Conservation (phyloP, 768 basidiomycete genomes). For the Amanita pallidorosea region DNA sequence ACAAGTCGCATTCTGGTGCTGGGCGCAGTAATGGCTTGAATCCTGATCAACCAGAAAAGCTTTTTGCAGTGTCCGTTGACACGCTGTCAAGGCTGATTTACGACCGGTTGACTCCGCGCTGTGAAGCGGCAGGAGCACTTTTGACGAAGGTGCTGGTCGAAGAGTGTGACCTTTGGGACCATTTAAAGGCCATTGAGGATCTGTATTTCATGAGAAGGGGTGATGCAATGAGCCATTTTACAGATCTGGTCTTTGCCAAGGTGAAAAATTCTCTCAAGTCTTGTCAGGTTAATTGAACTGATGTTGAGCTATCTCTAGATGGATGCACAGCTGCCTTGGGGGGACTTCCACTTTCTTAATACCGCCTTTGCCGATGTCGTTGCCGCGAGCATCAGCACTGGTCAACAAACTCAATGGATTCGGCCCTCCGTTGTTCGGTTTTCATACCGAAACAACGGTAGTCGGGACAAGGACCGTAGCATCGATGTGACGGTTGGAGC, state of each 20-base stretch:
- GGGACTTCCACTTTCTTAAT: conserved; percentile 78
- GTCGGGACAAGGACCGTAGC: conserved; percentile 31
- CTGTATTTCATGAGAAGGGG: conserved; percentile 68
- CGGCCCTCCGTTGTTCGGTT: conserved; percentile 62
- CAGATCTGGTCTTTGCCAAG: conserved; percentile 65
- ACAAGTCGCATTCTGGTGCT: neutral
- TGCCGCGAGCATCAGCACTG: conserved; percentile 29
- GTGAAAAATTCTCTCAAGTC: conserved; percentile 23
- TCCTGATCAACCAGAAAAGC: conserved; percentile 4
- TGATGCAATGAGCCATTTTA: conserved; percentile 67
- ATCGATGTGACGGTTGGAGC: conserved; percentile 47
- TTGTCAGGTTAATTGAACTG: neutral
- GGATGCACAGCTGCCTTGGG: conserved; percentile 63
- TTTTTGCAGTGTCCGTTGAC: conserved; percentile 49
- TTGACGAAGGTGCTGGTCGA: conserved; percentile 51
- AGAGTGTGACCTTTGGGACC: conserved; percentile 55
- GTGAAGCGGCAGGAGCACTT: conserved; percentile 36
- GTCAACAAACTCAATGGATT: conserved; percentile 40
- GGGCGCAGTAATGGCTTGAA: no score
- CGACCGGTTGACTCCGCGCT: conserved; percentile 50
- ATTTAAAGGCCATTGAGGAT: conserved; percentile 55
- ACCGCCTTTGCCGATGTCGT: conserved; percentile 63
- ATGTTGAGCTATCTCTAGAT: conserved; percentile 33
- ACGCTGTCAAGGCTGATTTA: conserved; percentile 51
- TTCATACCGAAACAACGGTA: conserved; percentile 40